phyloP scores from a whole-genome alignment of 306 rosid genomes.

The Citrullus mucosospermus region DNA sequence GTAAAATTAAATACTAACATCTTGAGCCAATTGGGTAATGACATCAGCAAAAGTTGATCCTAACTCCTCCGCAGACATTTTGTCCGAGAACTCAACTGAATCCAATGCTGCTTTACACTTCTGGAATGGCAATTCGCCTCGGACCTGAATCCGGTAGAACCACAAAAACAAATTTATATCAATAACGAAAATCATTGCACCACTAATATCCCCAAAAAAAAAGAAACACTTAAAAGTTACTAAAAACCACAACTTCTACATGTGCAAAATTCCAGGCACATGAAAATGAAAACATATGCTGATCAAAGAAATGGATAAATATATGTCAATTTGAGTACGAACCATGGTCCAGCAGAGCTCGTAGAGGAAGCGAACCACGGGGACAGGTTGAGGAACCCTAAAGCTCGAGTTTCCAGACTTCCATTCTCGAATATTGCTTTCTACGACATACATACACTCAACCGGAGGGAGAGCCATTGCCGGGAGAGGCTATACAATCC shows the following conservation, averaged over 20 bases:
- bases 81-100: slow-evolving; percentile 50
- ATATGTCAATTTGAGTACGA: slow-evolving; percentile 6
- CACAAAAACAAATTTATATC: background rate
- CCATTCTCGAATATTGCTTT: slow-evolving; percentile 83
- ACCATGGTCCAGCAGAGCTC: slow-evolving; percentile 93
- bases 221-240: background rate
- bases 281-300: background rate
- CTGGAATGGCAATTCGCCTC: slow-evolving; percentile 82
- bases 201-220: background rate
- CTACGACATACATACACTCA: slow-evolving; percentile 50
- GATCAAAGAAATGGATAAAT: background rate
- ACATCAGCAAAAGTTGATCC: slow-evolving; percentile 80
- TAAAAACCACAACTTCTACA: background rate
- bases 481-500: slow-evolving; percentile 16
- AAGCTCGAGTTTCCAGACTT: slow-evolving; percentile 45
- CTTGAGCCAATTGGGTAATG: slow-evolving; percentile 93
- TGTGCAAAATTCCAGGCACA: background rate
- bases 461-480: slow-evolving; percentile 68
- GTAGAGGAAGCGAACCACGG: slow-evolving; percentile 80
- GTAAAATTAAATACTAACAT: slow-evolving; percentile 39
- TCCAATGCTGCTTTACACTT: slow-evolving; percentile 83
- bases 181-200: background rate
- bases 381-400: slow-evolving; percentile 53
- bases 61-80: slow-evolving; percentile 38
- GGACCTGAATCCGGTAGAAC: slow-evolving; percentile 33